A percentile compares a stretch with the other conserved stretches of the same genome.
Evolutionary conservation across 495 filamentous ascomycete genomes (phyloP).

Genomic region (Tuber microsphaerosporum): DNA sequence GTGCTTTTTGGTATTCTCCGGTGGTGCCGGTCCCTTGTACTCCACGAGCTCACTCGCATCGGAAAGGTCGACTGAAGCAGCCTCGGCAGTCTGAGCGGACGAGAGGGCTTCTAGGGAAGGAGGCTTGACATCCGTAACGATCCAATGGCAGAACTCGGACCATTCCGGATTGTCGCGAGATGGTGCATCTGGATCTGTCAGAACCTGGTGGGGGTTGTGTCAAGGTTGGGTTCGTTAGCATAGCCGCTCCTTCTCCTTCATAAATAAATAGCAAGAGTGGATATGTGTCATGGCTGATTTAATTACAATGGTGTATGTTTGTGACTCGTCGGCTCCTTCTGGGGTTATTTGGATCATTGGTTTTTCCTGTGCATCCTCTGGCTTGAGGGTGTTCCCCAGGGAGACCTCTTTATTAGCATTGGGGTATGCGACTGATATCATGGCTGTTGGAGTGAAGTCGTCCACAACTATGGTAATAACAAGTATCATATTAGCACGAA

Average conservation of each 20-base stretch:
- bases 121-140: conserved; percentile 48
- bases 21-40: conserved; percentile 58
- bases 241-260: conserved; percentile 2
- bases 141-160: conserved; percentile 69
- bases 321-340: conserved; percentile 28
- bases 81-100: conserved; percentile 19
- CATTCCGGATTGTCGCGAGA: conserved; percentile 58
- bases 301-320: conserved; percentile 33
- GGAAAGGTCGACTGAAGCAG: conserved; percentile 20
- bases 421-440: conserved; percentile 50
- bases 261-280: conserved; percentile 7
- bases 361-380: conserved; percentile 47
- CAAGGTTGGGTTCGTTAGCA: conserved; percentile 12
- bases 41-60: conserved; percentile 48
- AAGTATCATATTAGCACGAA: not conserved
- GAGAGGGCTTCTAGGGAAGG: conserved; percentile 23
- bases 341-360: conserved; percentile 48
- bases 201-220: conserved; percentile 31
- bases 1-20: conserved; percentile 59
- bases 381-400: conserved; percentile 58
- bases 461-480: conserved; percentile 52
- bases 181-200: conserved; percentile 67
- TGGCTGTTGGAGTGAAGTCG: conserved; percentile 54
- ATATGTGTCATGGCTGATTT: conserved; percentile 4
- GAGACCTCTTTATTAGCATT: conserved; percentile 45